Base-by-base conservation (phyloP, 768 basidiomycete species). In the Macrolepiota albuminosa region DNA sequence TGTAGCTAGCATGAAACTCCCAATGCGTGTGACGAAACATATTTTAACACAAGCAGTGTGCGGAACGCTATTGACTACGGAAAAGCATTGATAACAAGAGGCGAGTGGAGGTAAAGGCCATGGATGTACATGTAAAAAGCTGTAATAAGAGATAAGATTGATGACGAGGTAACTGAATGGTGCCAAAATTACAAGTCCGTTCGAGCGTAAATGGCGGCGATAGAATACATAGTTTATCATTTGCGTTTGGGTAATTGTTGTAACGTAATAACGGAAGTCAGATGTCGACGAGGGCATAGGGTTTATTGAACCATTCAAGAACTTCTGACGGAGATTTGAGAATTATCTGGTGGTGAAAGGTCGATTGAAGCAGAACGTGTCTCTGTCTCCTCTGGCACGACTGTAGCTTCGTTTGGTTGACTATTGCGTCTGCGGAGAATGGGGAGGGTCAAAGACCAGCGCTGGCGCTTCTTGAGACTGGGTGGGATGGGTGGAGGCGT, bases 401-500 rank as follows among this genome's bases (percentile, higher is more conserved):
- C 4, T n/a, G 45, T 0, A 10, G 14, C 33, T 8, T 31, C 53
- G 6, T 10, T 58, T 3, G 58, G 48, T 9, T 60, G 59, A 6
- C 56, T 62, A 45, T 40, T 65, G 14, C 62, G 59, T 45, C 64
- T 56, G 18, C 64, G 40, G 8, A 64, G 49, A 4, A 65, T 29
- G 6, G 58, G 58, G 6, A 69, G 48, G 0, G 61, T 61, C 14
- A 66, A 55, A 46, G 66, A 64, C 69, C 68, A 70, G 16, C 66
- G 57, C 53, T 69, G 63, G 1, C 66, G 57, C 57, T 71, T 71
- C 60, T 69, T 72, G 6, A 72, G 64, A 21, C 70, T 64, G 3
- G 72, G 72, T 4, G 72, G 72, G 16, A 72, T 58, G 4, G 72
- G 71, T 2, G 71, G 70, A 4, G 64, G 60, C 5, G 61, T 49